A percentile compares a stretch with the other conserved stretches of the same genome.
These are phyloP conservation scores for Pleodorina starrii DNA, from an alignment of 139 green algal genomes.

Conservation along the genomic window DNA sequence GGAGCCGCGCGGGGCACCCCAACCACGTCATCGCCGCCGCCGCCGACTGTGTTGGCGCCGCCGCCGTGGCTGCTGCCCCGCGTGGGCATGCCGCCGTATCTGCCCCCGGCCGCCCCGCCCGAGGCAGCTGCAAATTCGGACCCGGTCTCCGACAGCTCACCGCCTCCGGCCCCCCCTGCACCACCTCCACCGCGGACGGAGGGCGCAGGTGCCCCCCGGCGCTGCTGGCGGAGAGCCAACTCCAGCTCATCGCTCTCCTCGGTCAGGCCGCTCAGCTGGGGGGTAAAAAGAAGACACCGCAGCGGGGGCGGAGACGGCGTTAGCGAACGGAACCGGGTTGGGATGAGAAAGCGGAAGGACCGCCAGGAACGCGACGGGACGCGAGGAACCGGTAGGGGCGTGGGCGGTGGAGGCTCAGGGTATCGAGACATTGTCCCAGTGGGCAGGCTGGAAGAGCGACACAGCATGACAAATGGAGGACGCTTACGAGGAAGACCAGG, in stretches of 20 bases:
- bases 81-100: not conserved
- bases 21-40: not conserved
- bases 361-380: not conserved
- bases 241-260: slow-evolving; percentile 63
- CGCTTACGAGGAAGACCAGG: too few species aligned
- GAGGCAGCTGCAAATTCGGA: not conserved
- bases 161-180: too few species aligned
- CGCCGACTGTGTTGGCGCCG: not conserved
- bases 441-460: too few species aligned
- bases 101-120: not conserved
- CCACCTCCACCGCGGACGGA: not conserved
- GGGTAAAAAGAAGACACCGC: too few species aligned
- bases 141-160: not conserved
- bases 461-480: too few species aligned
- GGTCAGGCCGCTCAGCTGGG: slow-evolving; percentile 35
- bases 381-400: not conserved
- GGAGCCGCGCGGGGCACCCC: slow-evolving; percentile 7
- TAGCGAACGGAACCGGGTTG: not conserved
- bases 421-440: too few species aligned
- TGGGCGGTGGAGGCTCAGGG: too few species aligned
- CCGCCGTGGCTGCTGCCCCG: not conserved
- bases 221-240: slow-evolving; percentile 43
- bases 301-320: too few species aligned
- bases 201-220: not conserved
- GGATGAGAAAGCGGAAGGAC: too few species aligned